Evolutionary conservation across 225 moss, liverwort and hornwort species (phyloP).

Genomic region (Sphagnum tenellum): DNA sequence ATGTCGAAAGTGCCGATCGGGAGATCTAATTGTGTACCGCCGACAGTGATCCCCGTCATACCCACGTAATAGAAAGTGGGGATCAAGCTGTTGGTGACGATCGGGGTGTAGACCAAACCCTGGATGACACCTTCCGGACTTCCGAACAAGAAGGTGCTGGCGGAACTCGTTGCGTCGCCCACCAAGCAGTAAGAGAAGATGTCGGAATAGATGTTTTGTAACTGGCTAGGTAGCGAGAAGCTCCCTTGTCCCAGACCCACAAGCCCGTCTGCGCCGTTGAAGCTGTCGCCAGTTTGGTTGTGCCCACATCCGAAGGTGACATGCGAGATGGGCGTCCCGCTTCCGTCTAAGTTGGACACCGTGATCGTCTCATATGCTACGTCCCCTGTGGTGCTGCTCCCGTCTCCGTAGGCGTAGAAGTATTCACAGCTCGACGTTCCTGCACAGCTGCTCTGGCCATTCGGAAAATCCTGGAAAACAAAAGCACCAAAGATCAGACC

Average conservation of each 20-base stretch:
- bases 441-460: too few species aligned
- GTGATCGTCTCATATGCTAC: conserved; percentile 21
- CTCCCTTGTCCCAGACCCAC: conserved; percentile 34
- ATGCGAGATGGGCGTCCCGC: conserved; percentile 3
- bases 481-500: too few species aligned
- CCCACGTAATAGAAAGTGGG: conserved; percentile 41
- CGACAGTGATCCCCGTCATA: conserved; percentile 31
- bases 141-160: too few species aligned
- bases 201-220: conserved; percentile 13
- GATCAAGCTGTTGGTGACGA: background rate
- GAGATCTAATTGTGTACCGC: conserved; percentile 17
- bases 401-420: conserved; percentile 30
- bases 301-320: conserved; percentile 37
- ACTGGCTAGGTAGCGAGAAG: conserved; percentile 22
- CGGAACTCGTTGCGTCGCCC: too few species aligned
- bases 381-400: conserved; percentile 23
- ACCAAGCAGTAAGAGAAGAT: conserved; percentile 40
- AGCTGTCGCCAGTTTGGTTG: conserved; percentile 18
- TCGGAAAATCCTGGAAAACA: too few species aligned
- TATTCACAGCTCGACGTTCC: conserved; percentile 13
- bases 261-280: conserved; percentile 20
- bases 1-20: conserved; percentile 18
- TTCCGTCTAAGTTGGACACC: conserved; percentile 7
- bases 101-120: too few species aligned
- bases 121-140: too few species aligned